Evolutionary conservation across 2,329 filamentous ascomycete species (phyloP).

Genomic region (Arthrinium puccinioides): DNA sequence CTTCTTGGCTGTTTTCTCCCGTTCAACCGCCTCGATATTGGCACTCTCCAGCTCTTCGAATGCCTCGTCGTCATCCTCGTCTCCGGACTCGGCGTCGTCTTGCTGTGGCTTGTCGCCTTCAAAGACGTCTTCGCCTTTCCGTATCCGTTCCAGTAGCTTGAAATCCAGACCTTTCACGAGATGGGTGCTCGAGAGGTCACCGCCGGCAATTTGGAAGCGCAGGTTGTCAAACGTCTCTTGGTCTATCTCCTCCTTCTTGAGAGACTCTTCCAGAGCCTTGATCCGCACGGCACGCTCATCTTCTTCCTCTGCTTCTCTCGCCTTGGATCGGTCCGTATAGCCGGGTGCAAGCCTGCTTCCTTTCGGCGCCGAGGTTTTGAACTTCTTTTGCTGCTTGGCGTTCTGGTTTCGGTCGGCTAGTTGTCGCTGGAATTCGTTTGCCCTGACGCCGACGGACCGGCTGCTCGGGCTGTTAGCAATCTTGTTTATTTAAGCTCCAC

Average conservation of each 20-base stretch:
- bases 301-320: conserved; percentile 46
- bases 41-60: conserved; percentile 50
- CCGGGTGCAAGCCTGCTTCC: conserved; percentile 73
- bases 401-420: conserved; percentile 64
- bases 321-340: conserved; percentile 75
- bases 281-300: conserved; percentile 58
- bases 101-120: conserved; percentile 23
- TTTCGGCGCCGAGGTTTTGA: conserved; percentile 73
- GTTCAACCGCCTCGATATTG: conserved; percentile 46
- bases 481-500: too few species aligned
- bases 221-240: conserved; percentile 69
- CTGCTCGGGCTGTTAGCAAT: conserved; percentile 31
- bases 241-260: conserved; percentile 81
- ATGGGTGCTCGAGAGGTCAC: conserved; percentile 74
- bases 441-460: conserved; percentile 52
- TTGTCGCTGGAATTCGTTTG: conserved; percentile 74
- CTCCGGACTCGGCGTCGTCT: conserved; percentile 22
- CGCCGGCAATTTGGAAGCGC: conserved; percentile 71
- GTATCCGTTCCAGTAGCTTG: conserved; percentile 64
- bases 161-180: conserved; percentile 89
- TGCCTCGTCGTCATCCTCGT: conserved; percentile 55
- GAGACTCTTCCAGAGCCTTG: conserved; percentile 70
- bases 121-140: conserved; percentile 61
- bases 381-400: conserved; percentile 58
- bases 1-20: conserved; percentile 49